Evolutionary conservation across 441 rosid genomes (phyloP).

Genomic region (Eutrema salsugineum): DNA sequence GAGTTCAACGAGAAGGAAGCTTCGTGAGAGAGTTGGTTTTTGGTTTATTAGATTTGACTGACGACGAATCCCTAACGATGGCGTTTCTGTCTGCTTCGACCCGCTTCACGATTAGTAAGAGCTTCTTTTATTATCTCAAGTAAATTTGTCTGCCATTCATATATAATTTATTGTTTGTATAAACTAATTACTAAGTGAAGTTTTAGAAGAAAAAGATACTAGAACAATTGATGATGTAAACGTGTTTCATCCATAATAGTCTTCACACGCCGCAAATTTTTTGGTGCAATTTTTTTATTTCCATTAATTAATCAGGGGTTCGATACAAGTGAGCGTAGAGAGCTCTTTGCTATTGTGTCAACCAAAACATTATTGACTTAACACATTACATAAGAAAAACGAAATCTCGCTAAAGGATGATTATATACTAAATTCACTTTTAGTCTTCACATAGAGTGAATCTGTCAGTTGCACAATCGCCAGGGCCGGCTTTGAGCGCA

Average conservation of each 20-base stretch:
- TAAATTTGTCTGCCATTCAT: slow-evolving; percentile 17
- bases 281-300: too few relatives aligned
- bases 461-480: too few relatives aligned
- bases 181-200: neutral
- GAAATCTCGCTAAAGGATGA: too few relatives aligned
- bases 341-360: too few relatives aligned
- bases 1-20: slow-evolving; percentile 21
- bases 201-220: neutral
- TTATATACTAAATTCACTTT: too few relatives aligned
- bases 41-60: slow-evolving; percentile 1
- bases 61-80: neutral
- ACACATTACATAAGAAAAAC: too few relatives aligned
- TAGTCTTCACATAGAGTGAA: too few relatives aligned
- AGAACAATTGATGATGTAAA: neutral
- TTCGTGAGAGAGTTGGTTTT: slow-evolving; percentile 4
- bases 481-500: too few relatives aligned
- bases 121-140: slow-evolving; percentile 16
- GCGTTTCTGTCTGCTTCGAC: slow-evolving; percentile 17
- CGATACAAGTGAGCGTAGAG: too few relatives aligned
- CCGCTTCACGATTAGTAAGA: neutral
- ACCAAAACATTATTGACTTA: too few relatives aligned
- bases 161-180: neutral
- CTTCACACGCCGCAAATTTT: too few relatives aligned
- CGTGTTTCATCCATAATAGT: neutral
- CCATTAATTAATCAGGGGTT: too few relatives aligned